Base-by-base conservation (phyloP, 2,329 filamentous ascomycete genomes). In the Cladosporium sp. region DNA sequence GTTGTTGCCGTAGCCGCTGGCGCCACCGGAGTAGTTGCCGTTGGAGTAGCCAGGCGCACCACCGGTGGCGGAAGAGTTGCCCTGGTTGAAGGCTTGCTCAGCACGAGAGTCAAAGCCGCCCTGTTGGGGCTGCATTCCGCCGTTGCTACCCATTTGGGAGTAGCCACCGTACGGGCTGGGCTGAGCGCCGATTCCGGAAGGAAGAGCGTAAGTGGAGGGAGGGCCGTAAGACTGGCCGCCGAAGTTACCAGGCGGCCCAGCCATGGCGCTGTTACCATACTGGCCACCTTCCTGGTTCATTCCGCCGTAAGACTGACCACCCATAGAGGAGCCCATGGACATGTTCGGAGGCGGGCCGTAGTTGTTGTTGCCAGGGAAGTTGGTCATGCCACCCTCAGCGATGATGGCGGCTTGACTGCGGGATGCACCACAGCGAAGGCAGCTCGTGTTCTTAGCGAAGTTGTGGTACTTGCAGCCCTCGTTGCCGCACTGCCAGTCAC, bases 371-470 rank as follows among this genome's bases (percentile, higher is more conserved):
- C 70, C 69, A 21, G 71, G 72, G 67, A 73, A 75, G 68, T 68
- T 72, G 10, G 69, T 71, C 90, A 97, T 96, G 30, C 74, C 75
- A 46, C 93, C 94, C 78, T 98, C 95, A 32, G 94, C 94, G 65
- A 98, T 92, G 59, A 99, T 91, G 18, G 94, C 93, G 66, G 95
- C 95, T 68, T 91, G 92, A 67, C 94, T 94, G 73, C 95, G 92
- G 78, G 93, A 96, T 62, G 94, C 95, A 77, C 95, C 95, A 76
- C 95, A 99, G 67, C 95, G 91, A 68, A 99, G 87, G 79, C 95
- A 99, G 80, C 92, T 96, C 65, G 98, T 94, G 74, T 99, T 99
- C 87, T 99, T 99, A 68, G 95, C 95, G 77, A 99, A 99, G 83
- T 99, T 99, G 84, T 99, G 95, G 79, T 99, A 99, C 66, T 91